These are phyloP conservation scores for Dioszegia aurantiaca DNA, from an alignment of 768 basidiomycete species.

Conservation along the genomic window DNA sequence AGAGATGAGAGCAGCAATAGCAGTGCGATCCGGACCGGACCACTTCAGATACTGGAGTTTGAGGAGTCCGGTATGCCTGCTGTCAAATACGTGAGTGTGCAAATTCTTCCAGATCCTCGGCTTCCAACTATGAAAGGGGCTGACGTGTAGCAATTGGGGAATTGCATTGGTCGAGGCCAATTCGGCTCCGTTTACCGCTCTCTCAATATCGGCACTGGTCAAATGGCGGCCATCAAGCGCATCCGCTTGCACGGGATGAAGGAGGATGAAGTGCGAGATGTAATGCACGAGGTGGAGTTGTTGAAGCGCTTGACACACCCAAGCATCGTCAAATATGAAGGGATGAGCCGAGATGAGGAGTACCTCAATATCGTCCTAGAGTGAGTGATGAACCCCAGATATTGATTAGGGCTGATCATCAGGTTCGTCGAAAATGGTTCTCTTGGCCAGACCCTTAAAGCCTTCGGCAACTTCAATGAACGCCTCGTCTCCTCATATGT, in stretches of 20 bases:
- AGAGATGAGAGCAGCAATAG: not conserved
- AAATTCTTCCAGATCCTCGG: not conserved
- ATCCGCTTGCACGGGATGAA: slow-evolving; percentile 85
- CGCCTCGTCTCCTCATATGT: slow-evolving; percentile 87
- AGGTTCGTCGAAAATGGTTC: slow-evolving; percentile 97
- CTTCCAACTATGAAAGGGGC: not conserved
- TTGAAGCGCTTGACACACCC: slow-evolving; percentile 88
- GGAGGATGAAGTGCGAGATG: slow-evolving; percentile 81
- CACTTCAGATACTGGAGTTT: slow-evolving; percentile 32
- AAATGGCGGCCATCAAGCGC: slow-evolving; percentile 99
- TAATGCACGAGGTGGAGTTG: slow-evolving; percentile 92
- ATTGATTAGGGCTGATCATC: slow-evolving; percentile 15
- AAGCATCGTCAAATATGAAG: slow-evolving; percentile 95
- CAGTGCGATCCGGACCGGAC: slow-evolving; percentile 5
- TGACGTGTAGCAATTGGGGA: slow-evolving; percentile 81
- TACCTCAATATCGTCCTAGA: slow-evolving; percentile 90
- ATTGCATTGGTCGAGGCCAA: slow-evolving; percentile 94
- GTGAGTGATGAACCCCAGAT: slow-evolving; percentile 57
- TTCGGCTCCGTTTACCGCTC: slow-evolving; percentile 95
- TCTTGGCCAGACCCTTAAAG: slow-evolving; percentile 83
- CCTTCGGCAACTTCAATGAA: slow-evolving; percentile 92
- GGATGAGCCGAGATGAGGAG: slow-evolving; percentile 84
- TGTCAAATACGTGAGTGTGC: slow-evolving; percentile 24
- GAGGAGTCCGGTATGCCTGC: slow-evolving; percentile 22
- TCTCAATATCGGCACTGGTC: slow-evolving; percentile 85